Evolutionary conservation across 169 alveolate genomes (phyloP), one percentile per base, ranked within the genome.

Genomic region (Babesia sp.): DNA sequence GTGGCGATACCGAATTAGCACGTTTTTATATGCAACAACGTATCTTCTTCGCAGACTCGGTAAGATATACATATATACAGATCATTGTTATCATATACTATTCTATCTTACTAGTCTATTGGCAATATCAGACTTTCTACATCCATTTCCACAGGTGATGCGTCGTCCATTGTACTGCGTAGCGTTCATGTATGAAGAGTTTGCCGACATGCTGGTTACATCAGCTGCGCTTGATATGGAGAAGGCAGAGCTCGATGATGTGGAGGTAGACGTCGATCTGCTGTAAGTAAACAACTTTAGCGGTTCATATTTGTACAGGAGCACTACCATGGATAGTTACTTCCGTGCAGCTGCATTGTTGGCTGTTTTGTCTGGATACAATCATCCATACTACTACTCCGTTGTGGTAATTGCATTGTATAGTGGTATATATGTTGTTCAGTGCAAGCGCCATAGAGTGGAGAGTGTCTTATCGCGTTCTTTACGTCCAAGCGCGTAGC

Each of bases 121-220:
- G 12, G 22, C 22, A 51, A 11, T 51, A 29, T 12, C 22, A 51
- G 16, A 42, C 14, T 14, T 42, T 24, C 16, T 51, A 51, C n/a
- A n/a, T 14, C 9, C 24, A 51, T 16, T 18, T 54, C 3, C n/a
- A 2, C 39, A 80, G 88, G 83, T 64, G 0, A 57, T 80, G 59
- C 0, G 28, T 22, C 51, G 94, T 37, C 92, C 95, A 34, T 78
- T 89, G 34, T 91, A 91, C 80, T 83, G 90, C 24, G 64, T 90
- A n/a, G 95, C 95, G 34, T 91, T 91, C 91, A 83, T 90, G 73
- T 84, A 90, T 39, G 95, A 91, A 57, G 95, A 91, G 39, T 81
- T 87, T 34, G 95, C 92, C 1, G 95, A 91, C 61, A 80, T 83
- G 54, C 73, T 81, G 18, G 74, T 86, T 12, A 61, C 85, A 26